These are phyloP conservation scores for Gamsiella multidivaricata DNA, from an alignment of 192 early-diverging fungal genomes.

Conservation along the genomic window DNA sequence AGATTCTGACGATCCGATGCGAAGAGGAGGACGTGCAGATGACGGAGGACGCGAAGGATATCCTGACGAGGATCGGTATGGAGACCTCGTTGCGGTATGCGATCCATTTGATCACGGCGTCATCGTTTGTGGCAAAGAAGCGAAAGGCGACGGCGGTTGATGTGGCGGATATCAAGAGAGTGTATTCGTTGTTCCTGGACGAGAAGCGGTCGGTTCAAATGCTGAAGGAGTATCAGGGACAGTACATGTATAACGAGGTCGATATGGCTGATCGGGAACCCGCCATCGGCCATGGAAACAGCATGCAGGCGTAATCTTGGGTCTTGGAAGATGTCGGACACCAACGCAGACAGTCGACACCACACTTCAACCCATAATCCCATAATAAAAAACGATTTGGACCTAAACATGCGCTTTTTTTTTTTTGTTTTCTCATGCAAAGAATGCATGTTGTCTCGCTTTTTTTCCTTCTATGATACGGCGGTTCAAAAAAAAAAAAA, in stretches of 20 bases:
- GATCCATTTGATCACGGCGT: constrained; percentile 98
- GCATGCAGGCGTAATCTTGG: constrained; percentile 12
- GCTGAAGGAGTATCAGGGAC: constrained; percentile 92
- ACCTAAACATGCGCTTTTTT: too few species aligned
- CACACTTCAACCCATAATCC: too few species aligned
- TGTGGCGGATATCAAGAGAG: constrained; percentile 92
- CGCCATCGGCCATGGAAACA: constrained; percentile 25
- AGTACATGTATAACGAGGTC: constrained; percentile 91
- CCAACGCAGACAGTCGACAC: too few species aligned
- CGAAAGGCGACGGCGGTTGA: constrained; percentile 92
- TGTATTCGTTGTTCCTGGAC: constrained; percentile 95
- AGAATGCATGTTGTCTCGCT: too few species aligned
- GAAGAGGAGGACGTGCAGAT: constrained; percentile 96
- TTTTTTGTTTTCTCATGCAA: too few species aligned
- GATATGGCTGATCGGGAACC: constrained; percentile 50
- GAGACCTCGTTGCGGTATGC: constrained; percentile 94
- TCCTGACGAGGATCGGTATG: constrained; percentile 90
- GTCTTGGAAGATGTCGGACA: too few species aligned
- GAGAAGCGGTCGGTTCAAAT: constrained; percentile 96
- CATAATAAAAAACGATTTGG: too few species aligned
- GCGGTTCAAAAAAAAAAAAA: too few species aligned
- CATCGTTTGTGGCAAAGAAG: constrained; percentile 89
- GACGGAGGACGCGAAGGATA: constrained; percentile 84
- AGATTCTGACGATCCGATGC: constrained; percentile 91
- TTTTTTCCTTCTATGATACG: too few species aligned